These are phyloP conservation scores for Pyrus bretschneideri DNA, from an alignment of 306 rosid genomes.

Conservation along the genomic window DNA sequence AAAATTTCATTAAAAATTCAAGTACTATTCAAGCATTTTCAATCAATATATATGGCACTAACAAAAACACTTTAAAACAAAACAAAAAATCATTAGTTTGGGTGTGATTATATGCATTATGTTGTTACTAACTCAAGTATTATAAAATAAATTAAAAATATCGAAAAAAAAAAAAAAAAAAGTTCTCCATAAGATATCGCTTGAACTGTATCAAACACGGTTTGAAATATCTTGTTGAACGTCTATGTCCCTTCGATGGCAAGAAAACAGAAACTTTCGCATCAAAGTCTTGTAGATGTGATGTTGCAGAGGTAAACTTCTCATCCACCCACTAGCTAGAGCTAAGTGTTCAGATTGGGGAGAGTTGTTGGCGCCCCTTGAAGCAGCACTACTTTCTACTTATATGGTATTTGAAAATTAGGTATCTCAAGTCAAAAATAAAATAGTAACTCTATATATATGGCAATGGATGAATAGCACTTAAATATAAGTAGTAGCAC, in stretches of 20 bases:
- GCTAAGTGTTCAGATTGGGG: not conserved
- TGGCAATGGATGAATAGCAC: not conserved
- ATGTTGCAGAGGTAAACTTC: slow-evolving; percentile 14
- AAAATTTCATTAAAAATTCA: not conserved
- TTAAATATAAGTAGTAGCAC: too few species aligned
- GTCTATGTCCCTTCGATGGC: slow-evolving; percentile 27
- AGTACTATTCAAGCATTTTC: not conserved
- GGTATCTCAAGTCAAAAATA: not conserved
- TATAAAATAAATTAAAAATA: too few species aligned
- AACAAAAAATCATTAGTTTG: too few species aligned
- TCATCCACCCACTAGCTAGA: not conserved
- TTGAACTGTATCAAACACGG: not conserved
- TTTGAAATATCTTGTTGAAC: slow-evolving; percentile 15
- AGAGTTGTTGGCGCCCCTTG: not conserved
- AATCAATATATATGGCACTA: not conserved
- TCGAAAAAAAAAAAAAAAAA: too few species aligned
- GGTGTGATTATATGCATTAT: too few species aligned
- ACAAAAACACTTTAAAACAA: too few species aligned
- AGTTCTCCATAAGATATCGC: not conserved
- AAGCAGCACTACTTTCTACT: not conserved
- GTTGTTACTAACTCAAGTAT: too few species aligned
- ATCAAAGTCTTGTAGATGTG: slow-evolving; percentile 17
- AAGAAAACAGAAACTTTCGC: slow-evolving; percentile 29
- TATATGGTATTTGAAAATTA: not conserved
- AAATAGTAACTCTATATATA: not conserved